These are phyloP conservation scores for Vanilla planifolia DNA, from an alignment of 106 monocot genomes.

Conservation along the genomic window DNA sequence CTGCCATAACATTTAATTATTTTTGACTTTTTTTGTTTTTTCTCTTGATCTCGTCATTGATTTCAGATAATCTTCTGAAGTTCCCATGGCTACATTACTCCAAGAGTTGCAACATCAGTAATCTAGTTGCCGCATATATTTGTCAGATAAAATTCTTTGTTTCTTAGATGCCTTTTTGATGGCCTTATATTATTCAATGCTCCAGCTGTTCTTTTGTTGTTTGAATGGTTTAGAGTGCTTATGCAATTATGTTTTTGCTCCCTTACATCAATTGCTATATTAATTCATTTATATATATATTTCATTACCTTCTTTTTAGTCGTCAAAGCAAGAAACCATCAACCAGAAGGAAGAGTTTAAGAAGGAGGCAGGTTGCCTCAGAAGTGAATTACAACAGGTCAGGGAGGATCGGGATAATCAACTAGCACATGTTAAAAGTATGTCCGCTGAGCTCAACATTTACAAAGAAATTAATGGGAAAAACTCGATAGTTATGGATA, in stretches of 20 bases:
- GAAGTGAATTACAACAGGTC: conserved; percentile 60
- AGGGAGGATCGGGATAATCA: conserved; percentile 71
- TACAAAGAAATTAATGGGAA: conserved; percentile 21
- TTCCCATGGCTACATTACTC: too few relatives aligned
- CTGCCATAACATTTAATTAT: too few relatives aligned
- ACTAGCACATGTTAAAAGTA: conserved; percentile 35
- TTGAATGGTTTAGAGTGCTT: neutral
- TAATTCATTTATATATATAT: neutral
- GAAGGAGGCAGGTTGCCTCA: conserved; percentile 43
- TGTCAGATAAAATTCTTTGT: too few relatives aligned
- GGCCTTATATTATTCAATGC: too few relatives aligned
- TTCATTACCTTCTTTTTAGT: conserved; percentile 26
- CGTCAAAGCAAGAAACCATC: conserved; percentile 62
- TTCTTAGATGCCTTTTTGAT: too few relatives aligned
- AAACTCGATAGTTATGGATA: conserved; percentile 12
- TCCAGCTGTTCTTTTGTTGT: neutral
- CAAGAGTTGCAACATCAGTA: too few relatives aligned
- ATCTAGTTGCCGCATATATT: too few relatives aligned
- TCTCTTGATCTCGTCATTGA: too few relatives aligned
- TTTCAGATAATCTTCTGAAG: too few relatives aligned
- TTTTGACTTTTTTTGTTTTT: too few relatives aligned
- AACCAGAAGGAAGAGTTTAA: conserved; percentile 62
- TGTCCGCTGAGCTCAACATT: conserved; percentile 26
- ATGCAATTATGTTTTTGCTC: neutral
- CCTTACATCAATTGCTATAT: neutral